These are phyloP conservation scores for Camillea tinctor DNA, from an alignment of 2,329 filamentous ascomycete species.

Conservation along the genomic window DNA sequence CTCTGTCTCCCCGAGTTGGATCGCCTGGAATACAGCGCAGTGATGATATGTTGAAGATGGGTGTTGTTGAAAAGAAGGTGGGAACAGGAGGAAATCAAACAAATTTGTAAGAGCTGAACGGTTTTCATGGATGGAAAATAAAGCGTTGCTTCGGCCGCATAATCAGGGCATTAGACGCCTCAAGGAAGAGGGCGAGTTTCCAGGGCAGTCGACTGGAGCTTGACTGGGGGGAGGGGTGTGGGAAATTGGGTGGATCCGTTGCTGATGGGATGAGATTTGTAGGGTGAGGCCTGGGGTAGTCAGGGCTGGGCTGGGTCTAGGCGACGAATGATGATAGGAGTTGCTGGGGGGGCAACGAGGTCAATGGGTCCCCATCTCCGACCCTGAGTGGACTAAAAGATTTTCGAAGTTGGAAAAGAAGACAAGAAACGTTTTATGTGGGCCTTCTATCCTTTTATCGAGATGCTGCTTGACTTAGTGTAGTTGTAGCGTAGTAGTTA, in stretches of 20 bases:
- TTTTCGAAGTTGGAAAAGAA: no score
- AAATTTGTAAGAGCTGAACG: conserved; percentile 31
- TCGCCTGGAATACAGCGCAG: conserved; percentile 27
- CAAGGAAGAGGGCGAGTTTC: conserved; percentile 29
- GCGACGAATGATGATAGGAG: conserved; percentile 25
- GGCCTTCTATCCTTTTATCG: no score
- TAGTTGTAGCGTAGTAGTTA: no score
- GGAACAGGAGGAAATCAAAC: conserved; percentile 29
- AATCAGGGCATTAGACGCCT: conserved; percentile 25
- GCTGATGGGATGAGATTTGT: conserved; percentile 7
- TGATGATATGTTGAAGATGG: conserved; percentile 25
- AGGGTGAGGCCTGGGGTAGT: conserved; percentile 11
- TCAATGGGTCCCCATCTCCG: conserved; percentile 24
- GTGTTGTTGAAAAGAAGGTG: conserved; percentile 31
- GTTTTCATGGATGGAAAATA: conserved; percentile 32
- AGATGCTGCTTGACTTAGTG: no score
- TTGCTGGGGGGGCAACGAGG: conserved; percentile 20
- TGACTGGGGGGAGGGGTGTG: conserved; percentile 19
- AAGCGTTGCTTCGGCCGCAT: conserved; percentile 19
- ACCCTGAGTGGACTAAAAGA: not conserved
- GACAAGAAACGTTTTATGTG: no score
- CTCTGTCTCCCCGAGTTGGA: conserved; percentile 25
- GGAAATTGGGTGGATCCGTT: conserved; percentile 23
- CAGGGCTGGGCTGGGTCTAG: conserved; percentile 17
- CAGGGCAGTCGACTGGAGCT: conserved; percentile 27